Conservation (phyloP, 2,329 filamentous ascomycete species). For the Diaporthe australafricana region DNA sequence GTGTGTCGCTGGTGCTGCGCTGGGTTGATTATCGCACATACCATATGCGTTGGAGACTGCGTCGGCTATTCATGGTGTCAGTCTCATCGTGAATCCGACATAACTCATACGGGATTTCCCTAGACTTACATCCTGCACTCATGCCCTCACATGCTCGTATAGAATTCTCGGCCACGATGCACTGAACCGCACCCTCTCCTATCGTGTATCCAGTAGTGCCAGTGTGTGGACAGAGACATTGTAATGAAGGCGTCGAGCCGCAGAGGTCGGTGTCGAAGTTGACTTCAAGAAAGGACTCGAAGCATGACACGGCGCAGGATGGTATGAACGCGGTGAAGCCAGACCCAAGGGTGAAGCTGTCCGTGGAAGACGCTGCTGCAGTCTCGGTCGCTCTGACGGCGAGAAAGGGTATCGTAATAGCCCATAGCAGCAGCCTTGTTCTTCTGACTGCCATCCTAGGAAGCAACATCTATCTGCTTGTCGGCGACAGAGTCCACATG, state of each 20-base stretch:
- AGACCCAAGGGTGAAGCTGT: conserved; percentile 47
- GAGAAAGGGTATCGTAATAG: conserved; percentile 35
- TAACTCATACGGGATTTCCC: background rate
- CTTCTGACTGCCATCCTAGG: conserved; percentile 53
- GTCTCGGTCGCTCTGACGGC: conserved; percentile 48
- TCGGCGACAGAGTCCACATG: conserved; percentile 4
- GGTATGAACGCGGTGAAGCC: conserved; percentile 62
- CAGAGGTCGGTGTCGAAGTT: conserved; percentile 67
- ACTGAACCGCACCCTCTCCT: conserved; percentile 78
- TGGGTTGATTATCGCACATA: conserved; percentile 66
- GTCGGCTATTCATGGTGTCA: conserved; percentile 46
- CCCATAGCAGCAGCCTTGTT: conserved; percentile 34
- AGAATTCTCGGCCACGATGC: conserved; percentile 66
- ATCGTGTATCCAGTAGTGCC: conserved; percentile 74
- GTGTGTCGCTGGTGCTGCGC: conserved; percentile 68
- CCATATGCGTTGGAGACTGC: conserved; percentile 62
- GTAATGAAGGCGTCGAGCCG: conserved; percentile 61
- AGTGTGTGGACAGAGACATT: conserved; percentile 72
- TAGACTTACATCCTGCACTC: conserved; percentile 54
- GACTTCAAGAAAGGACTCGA: conserved; percentile 70
- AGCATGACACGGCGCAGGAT: conserved; percentile 69
- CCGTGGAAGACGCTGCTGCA: conserved; percentile 41
- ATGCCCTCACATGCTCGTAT: conserved; percentile 63
- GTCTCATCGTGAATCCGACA: conserved; percentile 7
- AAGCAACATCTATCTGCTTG: conserved; percentile 52